Conservation (phyloP, 495 filamentous ascomycete species). For the Letharia columbiana region DNA sequence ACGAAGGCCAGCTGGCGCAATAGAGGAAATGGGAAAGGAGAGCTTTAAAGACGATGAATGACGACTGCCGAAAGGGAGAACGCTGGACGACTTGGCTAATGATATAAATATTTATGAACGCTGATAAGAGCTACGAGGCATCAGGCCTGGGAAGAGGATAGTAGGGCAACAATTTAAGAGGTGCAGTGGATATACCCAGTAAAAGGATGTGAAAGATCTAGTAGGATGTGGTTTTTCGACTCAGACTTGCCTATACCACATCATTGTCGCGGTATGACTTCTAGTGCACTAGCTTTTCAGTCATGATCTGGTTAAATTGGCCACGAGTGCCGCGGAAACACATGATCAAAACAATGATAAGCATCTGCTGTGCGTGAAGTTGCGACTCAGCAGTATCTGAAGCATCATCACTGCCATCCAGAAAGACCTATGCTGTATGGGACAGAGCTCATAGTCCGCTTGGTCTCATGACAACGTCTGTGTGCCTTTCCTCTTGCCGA, state of each 20-base stretch:
- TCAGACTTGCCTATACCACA: slow-evolving; percentile 49
- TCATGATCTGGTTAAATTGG: slow-evolving; percentile 10
- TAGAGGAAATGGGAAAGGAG: neutral
- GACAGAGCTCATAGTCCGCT: neutral
- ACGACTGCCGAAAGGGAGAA: neutral
- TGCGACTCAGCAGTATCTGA: slow-evolving; percentile 34
- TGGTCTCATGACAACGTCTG: slow-evolving; percentile 36
- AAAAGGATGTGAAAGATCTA: neutral
- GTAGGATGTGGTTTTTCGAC: slow-evolving; percentile 16
- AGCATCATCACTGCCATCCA: slow-evolving; percentile 27
- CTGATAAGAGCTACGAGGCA: neutral
- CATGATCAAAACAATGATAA: slow-evolving; percentile 10
- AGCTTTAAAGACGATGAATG: neutral
- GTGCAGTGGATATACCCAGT: neutral
- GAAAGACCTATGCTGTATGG: neutral
- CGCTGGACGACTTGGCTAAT: neutral
- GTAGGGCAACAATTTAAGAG: neutral
- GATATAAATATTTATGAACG: neutral
- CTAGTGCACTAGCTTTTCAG: slow-evolving; percentile 12
- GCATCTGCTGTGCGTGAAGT: slow-evolving; percentile 7
- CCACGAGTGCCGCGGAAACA: slow-evolving; percentile 15
- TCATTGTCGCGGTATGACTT: slow-evolving; percentile 24
- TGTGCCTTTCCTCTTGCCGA: slow-evolving; percentile 64
- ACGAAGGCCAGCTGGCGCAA: neutral
- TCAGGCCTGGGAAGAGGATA: neutral